Base-by-base conservation (phyloP, 148 eudicot species). In the Silene uniflora region DNA sequence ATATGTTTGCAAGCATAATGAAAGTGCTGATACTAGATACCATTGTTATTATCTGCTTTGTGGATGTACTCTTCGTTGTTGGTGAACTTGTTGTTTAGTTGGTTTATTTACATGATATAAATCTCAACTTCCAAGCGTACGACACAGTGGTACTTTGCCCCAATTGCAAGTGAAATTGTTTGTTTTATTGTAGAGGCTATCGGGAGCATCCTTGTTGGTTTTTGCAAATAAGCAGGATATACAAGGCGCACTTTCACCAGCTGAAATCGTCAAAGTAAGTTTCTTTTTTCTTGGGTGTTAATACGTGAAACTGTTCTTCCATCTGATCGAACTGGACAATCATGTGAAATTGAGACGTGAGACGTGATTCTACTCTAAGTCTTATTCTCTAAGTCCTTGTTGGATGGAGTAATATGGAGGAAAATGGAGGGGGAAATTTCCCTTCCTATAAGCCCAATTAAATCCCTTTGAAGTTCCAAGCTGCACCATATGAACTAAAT, bases 171-270 rank as follows among this genome's bases (percentile, higher is more conserved):
- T 18, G 21, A 8, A 60, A 67, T 17, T 73, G 73, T 49, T 22
- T 35, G 8, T 35, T 73, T 65, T 39, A 35, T 54, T 73, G 71
- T 90, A 95, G 98, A 91, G 98, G 87, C 79, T 96, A 67, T 92
- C 94, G 55, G 99, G 97, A 73, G 86, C 98, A 68, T 92, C 99
- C 3, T 83, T 92, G 79, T 82, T 96, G 78, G 81, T 96, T 78
- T 84, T 96, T 66, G 99, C 99, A 5, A 96, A 96, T 83, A 96
- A 96, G 80, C 98, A 92, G 88, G 99, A 96, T 81, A 96, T 96
- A 85, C 89, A 91, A 74, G 97, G 97, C 62, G 91, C 99, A 69
- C 90, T 96, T 67, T 85, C 91, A 18, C 97, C 99, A 25, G 78
- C 74, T 85, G 98, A 96, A 85, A 84, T 96, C 49, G 86, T 88